phyloP scores from a whole-genome alignment of 1,139 yeast species.

The Diutina scorzettiae region DNA sequence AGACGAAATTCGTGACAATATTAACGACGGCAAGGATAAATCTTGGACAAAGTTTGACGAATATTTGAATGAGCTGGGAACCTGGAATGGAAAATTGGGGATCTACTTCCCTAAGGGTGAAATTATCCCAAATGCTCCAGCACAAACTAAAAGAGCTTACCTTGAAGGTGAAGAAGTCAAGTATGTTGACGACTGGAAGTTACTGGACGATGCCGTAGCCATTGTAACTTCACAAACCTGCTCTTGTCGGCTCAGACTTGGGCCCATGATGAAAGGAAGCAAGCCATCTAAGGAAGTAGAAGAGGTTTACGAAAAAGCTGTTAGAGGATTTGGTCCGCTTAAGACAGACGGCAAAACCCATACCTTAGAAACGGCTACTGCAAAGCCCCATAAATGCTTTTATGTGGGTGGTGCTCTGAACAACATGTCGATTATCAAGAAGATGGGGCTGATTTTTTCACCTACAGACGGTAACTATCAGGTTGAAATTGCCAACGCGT shows the following conservation, averaged over 20 bases:
- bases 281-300: constrained; percentile 8
- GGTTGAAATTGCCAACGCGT: constrained; percentile 76
- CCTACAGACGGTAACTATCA: constrained; percentile 51
- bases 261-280: constrained; percentile 41
- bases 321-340: constrained; percentile 27
- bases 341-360: constrained; percentile 41
- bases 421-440: constrained; percentile 52
- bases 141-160: constrained; percentile 36
- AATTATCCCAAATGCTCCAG: constrained; percentile 70
- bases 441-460: constrained; percentile 63
- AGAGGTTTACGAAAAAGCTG: constrained; percentile 16
- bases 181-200: constrained; percentile 22
- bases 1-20: constrained; percentile 55
- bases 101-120: constrained; percentile 82
- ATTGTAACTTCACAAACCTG: constrained; percentile 83
- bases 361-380: constrained; percentile 26
- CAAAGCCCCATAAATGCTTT: constrained; percentile 60
- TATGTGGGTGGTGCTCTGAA: constrained; percentile 86
- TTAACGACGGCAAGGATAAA: constrained; percentile 31
- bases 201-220: constrained; percentile 59
- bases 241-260: constrained; percentile 68
- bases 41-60: constrained; percentile 62
- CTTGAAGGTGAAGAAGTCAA: constrained; percentile 10
- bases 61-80: constrained; percentile 28
- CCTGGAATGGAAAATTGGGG: constrained; percentile 44